Base-by-base conservation (phyloP, 2,329 filamentous ascomycete genomes). In the Arthrinium phaeospermum region DNA sequence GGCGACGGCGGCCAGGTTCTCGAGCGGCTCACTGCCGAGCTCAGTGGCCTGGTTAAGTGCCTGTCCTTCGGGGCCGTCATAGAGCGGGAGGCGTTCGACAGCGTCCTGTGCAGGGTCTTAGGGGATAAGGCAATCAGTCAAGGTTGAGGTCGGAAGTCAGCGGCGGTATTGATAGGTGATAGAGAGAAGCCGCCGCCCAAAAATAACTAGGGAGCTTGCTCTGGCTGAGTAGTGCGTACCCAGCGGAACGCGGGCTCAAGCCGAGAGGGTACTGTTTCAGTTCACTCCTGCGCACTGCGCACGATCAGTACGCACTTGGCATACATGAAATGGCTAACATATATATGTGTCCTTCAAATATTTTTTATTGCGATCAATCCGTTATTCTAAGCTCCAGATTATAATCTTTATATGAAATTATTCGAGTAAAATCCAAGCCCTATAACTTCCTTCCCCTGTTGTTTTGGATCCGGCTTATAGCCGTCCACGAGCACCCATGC, bases 1-100 rank as follows among this genome's bases (percentile, higher is more conserved):
- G 76, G 81, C 67, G 71, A 34, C 51, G 51, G 8, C 8, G 30
- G 71, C 0, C 76, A 76, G 30, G 77, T 82, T 47, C 75, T 87
- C 53, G 82, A 81, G 13, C 69, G 70, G 37, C 78, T 89, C 68
- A 81, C 83, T 77, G 73, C 77, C 6, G 85, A 84, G 75, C 80
- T 89, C 7, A 80, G 80, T 4, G 81, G 81, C 19, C 82, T 85
- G 1, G 85, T 87, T 12, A 81, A 80, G 73, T 89, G 87, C 71
- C 79, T 86, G 7, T 79, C 82, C 47, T 89, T 84, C 73, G 87
- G 87, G 16, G 86, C 87, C 4, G 80, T 83, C 3, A 84, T 89
- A 71, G 83, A 85, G 76, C 79, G 86, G 34, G 77, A 74, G 1
- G 83, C 82, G 0, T 89, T 87, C 75, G 86, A 89, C 76, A 84